phyloP scores from a whole-genome alignment of 78 protist genomes.

The Mastigamoeba balamuthi region DNA sequence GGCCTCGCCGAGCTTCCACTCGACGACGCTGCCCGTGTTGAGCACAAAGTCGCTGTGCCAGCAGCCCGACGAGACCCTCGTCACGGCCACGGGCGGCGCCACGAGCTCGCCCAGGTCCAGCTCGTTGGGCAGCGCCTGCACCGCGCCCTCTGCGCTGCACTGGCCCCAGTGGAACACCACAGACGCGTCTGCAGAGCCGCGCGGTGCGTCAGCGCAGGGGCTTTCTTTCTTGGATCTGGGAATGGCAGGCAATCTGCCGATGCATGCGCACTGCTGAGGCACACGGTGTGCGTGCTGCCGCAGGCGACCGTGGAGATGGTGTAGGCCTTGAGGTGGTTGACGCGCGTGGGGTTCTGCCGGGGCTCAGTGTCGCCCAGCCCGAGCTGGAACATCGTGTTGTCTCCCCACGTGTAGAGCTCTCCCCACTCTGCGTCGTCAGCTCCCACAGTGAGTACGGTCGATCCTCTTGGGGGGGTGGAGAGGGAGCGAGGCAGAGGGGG shows the following conservation, averaged over 20 bases:
- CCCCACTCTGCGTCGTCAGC: neutral
- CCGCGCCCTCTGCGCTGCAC: neutral
- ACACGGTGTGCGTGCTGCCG: neutral
- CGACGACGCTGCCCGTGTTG: neutral
- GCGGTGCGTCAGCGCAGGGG: no score
- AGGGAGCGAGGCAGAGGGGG: no score
- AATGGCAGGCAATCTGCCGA: no score
- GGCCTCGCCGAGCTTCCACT: neutral
- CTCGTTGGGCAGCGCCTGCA: neutral
- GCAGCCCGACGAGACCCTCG: neutral
- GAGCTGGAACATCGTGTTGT: constrained; percentile 24
- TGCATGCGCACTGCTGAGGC: no score
- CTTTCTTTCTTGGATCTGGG: no score
- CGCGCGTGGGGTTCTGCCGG: constrained; percentile 19
- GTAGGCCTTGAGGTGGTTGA: no score
- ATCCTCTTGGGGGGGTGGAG: no score
- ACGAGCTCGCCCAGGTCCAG: neutral
- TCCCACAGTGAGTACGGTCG: no score
- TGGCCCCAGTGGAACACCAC: neutral
- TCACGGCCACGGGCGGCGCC: neutral
- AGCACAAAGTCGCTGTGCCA: neutral
- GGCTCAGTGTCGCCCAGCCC: constrained; percentile 33
- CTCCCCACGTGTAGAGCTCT: constrained; percentile 24
- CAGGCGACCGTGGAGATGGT: no score
- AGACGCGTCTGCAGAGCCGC: no score